Evolutionary conservation across 345 rosid genomes (phyloP), one percentile per base, ranked within the genome.

Genomic region (Hibiscus tridactylites): DNA sequence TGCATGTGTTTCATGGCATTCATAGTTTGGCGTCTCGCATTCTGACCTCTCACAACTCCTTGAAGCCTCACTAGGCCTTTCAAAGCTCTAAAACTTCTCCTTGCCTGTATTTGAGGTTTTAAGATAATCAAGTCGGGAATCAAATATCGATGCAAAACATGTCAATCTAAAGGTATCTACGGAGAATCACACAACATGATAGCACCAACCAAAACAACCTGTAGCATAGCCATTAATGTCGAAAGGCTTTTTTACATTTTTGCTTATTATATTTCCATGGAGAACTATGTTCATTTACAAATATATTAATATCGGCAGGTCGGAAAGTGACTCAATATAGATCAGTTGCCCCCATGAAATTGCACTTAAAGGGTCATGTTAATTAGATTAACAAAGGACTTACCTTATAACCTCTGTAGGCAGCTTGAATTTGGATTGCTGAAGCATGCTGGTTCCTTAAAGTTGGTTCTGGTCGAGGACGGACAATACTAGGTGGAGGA

Each of bases 1-100:
- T 96, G 99, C 99, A 95, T 90, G 76, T 90, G 80, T 68, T 95
- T 95, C 90, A 91, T 88, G 57, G 99, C 99, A 81, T 86, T 92
- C 77, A 62, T 68, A 0, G 98, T 92, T 76, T 92, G 99, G 65
- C 97, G 89, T 83, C 85, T 96, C 77, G 85, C 99, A 44, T 83
- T 85, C 54, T 91, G 92, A 68, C 99, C 99, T 81, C 91, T 82
- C 19, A 96, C 85, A 29, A 92, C 99, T 80, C 97, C 98, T 83
- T 92, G 99, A 72, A 96, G 99, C 81, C 99, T 90, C 72, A 89
- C 91, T 67, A 96, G 87, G 58, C 99, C 98, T 84, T 86, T 96
- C 69, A 96, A 79, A 67, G 99, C 97, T 81, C 90, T 85, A 21
- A 90, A 96, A 83, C 97, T 92, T 81, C 86, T 89, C 73, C 99